Percentiles rank a stretch among this genome's conserved stretches.
Conservation (phyloP, 371 early-diverging fungal genomes). For the Mucor plumbeus region DNA sequence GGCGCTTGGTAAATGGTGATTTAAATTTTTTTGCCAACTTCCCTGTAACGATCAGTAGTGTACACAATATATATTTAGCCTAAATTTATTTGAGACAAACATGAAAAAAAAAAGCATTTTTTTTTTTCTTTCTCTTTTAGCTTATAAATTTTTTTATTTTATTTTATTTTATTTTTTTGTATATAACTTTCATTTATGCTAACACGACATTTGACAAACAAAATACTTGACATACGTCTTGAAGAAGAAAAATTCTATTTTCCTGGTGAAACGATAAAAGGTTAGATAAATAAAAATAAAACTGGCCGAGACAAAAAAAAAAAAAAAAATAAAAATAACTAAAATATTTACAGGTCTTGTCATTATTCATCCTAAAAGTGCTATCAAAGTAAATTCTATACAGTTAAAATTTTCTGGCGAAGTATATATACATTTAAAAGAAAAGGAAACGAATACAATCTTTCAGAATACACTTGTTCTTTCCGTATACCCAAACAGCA, state of each 20-base stretch:
- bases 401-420: slow-evolving; percentile 46
- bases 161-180: background rate
- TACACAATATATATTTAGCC: background rate
- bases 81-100: background rate
- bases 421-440: slow-evolving; percentile 41
- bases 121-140: background rate
- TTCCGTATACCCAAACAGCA: slow-evolving; percentile 25
- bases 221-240: slow-evolving; percentile 47
- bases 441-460: slow-evolving; percentile 43
- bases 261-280: slow-evolving; percentile 55
- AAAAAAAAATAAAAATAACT: too few relatives aligned
- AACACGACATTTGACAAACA: slow-evolving; percentile 23
- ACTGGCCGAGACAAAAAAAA: background rate
- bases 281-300: slow-evolving; percentile 19
- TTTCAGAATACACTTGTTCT: slow-evolving; percentile 39
- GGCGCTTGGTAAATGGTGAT: background rate
- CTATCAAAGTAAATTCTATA: slow-evolving; percentile 52
- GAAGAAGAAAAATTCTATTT: slow-evolving; percentile 58
- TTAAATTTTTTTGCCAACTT: background rate
- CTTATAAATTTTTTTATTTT: background rate
- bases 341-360: slow-evolving; percentile 35
- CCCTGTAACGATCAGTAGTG: background rate
- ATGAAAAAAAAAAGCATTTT: too few relatives aligned
- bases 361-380: slow-evolving; percentile 42
- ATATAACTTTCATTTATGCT: slow-evolving; percentile 8